Base-by-base conservation (phyloP, 371 early-diverging fungal species). In the Mucor sp. region DNA sequence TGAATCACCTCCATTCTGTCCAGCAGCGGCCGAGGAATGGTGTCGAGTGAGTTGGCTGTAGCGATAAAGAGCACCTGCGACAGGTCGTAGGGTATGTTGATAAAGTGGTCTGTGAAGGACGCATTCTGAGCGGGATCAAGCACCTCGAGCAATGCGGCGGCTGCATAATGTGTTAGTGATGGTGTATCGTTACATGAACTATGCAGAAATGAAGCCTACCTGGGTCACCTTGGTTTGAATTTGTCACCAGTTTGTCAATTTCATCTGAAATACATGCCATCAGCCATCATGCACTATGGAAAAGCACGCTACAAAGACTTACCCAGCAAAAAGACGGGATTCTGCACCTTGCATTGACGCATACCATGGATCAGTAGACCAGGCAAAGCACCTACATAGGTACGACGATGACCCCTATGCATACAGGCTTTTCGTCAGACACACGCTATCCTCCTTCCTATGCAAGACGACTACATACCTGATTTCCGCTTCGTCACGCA, bases 1-100 rank as follows among this genome's bases (percentile, higher is more conserved):
- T 84, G 84, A 57, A 96, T 90, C 1, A 94, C 77, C 69, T 94
- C 95, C 95, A 95, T 94, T 47, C 96, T 88, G 69, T 96, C 96
- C 19, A 93, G 65, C 6, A 96, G 71, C 4, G 96, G 94, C 0
- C 83, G 78, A 0, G 95, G 90, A 28, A 95, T 93, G 0, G 90
- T 87, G 15, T 93, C 93, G 0, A 87, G 60, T 5, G 85, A 87
- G 63, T 96, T 96, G 23, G 95, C 94, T 1, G 96, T 96, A 17
- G 93, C 93, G 63, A 96, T 91, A 72, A 95, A 96, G 3, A 94
- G 69, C 0, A 94, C 90, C 63, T 93, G 84, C 30, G 93, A 92
- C 5, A 96, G 82, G 65, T 96, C 95, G 63, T 91, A 90, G 1
- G 94, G 93, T 27, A 93, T 82, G 69, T 89, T 90, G 33, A 96